These are phyloP conservation scores for Camellia oleifera DNA, from an alignment of 179 eudicot genomes.

Conservation along the genomic window DNA sequence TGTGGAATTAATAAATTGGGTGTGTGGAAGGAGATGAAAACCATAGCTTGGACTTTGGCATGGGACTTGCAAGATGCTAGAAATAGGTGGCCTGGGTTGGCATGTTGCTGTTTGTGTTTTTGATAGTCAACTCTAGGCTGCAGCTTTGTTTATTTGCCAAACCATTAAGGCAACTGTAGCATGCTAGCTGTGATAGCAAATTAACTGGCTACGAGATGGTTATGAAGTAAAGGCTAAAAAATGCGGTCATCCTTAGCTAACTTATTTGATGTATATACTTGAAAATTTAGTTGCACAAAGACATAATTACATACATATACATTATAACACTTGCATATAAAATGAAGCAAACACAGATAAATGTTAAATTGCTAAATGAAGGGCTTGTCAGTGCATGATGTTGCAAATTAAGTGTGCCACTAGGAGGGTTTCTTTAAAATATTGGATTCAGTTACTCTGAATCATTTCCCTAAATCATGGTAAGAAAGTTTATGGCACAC, in stretches of 20 bases:
- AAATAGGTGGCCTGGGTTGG: background rate
- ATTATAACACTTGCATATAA: too few species aligned
- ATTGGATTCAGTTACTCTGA: background rate
- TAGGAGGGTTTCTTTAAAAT: background rate
- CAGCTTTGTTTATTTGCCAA: background rate
- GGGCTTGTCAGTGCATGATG: too few species aligned
- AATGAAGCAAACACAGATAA: too few species aligned
- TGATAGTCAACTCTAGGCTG: background rate
- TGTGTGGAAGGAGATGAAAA: background rate
- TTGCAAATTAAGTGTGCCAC: too few species aligned
- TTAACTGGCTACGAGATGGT: background rate
- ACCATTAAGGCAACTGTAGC: background rate
- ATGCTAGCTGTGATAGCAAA: too few species aligned
- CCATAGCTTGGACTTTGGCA: background rate
- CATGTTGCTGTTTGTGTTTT: background rate
- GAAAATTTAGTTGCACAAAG: too few species aligned
- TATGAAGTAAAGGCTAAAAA: too few species aligned
- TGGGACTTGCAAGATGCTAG: background rate
- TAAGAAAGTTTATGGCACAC: background rate
- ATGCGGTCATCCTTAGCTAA: too few species aligned
- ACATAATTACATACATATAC: too few species aligned
- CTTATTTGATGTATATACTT: too few species aligned
- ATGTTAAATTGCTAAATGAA: too few species aligned
- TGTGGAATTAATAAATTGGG: background rate
- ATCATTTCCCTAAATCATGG: background rate